Conservation (phyloP, 768 basidiomycete species). For the Boletus vinaceobasis region DNA sequence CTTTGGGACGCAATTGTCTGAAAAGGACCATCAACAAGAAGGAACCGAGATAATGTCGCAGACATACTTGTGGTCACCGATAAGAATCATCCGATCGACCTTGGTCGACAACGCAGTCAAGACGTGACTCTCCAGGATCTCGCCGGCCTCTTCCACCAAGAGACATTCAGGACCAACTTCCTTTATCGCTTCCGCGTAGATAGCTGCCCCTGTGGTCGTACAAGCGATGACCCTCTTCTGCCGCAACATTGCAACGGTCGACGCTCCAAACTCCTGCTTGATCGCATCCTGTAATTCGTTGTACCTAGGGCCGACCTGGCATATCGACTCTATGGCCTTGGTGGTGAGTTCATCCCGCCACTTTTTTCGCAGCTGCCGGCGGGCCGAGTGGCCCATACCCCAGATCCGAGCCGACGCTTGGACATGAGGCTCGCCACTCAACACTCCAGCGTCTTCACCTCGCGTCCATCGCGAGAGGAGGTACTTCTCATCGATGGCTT, state of each 20-base stretch:
- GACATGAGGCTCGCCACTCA: conserved; percentile 30
- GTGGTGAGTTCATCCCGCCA: conserved; percentile 37
- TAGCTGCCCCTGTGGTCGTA: conserved; percentile 69
- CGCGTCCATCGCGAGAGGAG: conserved; percentile 47
- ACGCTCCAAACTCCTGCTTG: conserved; percentile 32
- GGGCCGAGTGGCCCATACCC: conserved; percentile 32
- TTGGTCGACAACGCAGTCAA: conserved; percentile 50
- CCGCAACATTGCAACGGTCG: conserved; percentile 33
- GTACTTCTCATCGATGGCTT: conserved; percentile 35
- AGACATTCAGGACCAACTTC: conserved; percentile 46
- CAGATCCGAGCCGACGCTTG: conserved; percentile 33
- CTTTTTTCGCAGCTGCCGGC: conserved; percentile 24
- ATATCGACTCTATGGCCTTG: conserved; percentile 34
- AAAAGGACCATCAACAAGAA: background rate
- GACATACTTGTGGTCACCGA: conserved; percentile 47
- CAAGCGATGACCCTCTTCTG: conserved; percentile 60
- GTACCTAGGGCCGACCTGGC: conserved; percentile 28
- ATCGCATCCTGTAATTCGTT: conserved; percentile 36
- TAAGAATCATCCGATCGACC: conserved; percentile 40
- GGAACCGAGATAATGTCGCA: background rate
- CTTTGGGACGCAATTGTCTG: conserved; percentile 70
- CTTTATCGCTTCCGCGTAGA: conserved; percentile 34
- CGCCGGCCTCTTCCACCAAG: conserved; percentile 39
- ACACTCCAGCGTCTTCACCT: conserved; percentile 44
- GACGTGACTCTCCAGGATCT: conserved; percentile 53